These are phyloP conservation scores for Porcisia deanei DNA, from an alignment of 208 protist species.

Conservation along the genomic window DNA sequence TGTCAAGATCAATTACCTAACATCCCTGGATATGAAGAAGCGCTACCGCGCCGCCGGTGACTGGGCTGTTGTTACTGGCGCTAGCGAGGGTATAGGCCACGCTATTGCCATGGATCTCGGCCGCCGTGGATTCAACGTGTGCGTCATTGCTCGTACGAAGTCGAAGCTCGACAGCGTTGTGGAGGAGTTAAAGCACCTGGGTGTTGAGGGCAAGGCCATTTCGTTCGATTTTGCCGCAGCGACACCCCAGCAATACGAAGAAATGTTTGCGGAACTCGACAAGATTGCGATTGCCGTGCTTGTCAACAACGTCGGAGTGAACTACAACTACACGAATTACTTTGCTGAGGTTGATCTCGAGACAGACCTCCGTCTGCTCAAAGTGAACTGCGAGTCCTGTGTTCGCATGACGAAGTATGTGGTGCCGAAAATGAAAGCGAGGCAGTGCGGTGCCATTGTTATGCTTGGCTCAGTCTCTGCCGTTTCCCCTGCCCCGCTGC, in stretches of 20 bases:
- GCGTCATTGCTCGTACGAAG: conserved; percentile 87
- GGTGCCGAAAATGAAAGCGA: conserved; percentile 70
- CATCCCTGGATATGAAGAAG: conserved; percentile 59
- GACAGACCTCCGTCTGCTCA: conserved; percentile 72
- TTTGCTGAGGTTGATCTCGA: conserved; percentile 79
- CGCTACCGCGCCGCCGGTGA: conserved; percentile 73
- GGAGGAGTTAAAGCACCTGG: conserved; percentile 58
- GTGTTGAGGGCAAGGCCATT: conserved; percentile 78
- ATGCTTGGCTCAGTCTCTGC: conserved; percentile 75
- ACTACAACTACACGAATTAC: conserved; percentile 92
- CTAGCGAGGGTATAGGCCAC: conserved; percentile 94
- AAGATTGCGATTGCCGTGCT: conserved; percentile 63
- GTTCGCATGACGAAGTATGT: conserved; percentile 88
- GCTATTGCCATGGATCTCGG: conserved; percentile 91
- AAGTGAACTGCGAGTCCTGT: conserved; percentile 88
- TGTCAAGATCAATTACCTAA: conserved; percentile 54
- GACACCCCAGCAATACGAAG: conserved; percentile 54
- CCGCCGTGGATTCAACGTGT: conserved; percentile 91
- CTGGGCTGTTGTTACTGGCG: conserved; percentile 94
- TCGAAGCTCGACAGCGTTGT: conserved; percentile 85
- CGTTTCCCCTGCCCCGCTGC: conserved; percentile 66
- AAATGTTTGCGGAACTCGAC: conserved; percentile 58
- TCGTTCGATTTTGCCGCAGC: conserved; percentile 83
- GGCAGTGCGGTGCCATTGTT: conserved; percentile 75
- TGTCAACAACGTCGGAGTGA: conserved; percentile 95